Conservation (phyloP, 2,329 filamentous ascomycete species). For the Cladosporium sp. region DNA sequence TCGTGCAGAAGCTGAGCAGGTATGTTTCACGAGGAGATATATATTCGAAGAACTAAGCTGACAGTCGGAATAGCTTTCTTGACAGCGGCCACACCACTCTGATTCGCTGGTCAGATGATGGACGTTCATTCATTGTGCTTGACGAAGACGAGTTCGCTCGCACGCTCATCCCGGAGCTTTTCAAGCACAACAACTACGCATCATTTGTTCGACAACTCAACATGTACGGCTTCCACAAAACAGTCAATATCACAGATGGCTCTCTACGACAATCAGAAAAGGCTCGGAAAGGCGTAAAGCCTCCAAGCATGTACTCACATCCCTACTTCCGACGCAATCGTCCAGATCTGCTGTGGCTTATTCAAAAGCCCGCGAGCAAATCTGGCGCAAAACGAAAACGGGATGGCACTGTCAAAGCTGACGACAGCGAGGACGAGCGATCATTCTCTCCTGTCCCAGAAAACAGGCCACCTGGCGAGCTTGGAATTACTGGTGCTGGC, state of each 20-base stretch:
- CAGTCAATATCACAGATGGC: slow-evolving; percentile 80
- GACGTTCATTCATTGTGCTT: slow-evolving; percentile 92
- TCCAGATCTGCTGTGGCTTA: slow-evolving; percentile 90
- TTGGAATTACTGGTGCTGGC: slow-evolving; percentile 39
- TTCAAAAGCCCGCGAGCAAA: slow-evolving; percentile 87
- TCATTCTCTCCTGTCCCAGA: slow-evolving; percentile 32
- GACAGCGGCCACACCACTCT: slow-evolving; percentile 91
- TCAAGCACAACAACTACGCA: slow-evolving; percentile 79
- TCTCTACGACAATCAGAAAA: slow-evolving; percentile 96
- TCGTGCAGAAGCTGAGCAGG: slow-evolving; percentile 98
- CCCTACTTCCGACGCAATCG: slow-evolving; percentile 93
- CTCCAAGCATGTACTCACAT: slow-evolving; percentile 96
- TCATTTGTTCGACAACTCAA: slow-evolving; percentile 72
- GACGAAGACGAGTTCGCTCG: slow-evolving; percentile 89
- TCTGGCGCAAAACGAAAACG: slow-evolving; percentile 49
- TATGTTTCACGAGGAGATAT: slow-evolving; percentile 47
- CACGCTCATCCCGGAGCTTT: slow-evolving; percentile 71
- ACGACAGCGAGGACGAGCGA: slow-evolving; percentile 70
- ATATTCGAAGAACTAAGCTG: slow-evolving; percentile 20
- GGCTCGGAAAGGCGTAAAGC: slow-evolving; percentile 89
- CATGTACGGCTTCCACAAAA: slow-evolving; percentile 59
- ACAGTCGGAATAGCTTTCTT: slow-evolving; percentile 68
- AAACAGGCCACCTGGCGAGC: slow-evolving; percentile 26
- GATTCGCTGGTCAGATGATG: slow-evolving; percentile 95
- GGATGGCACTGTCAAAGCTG: slow-evolving; percentile 62